Base-by-base conservation (phyloP, 2,329 filamentous ascomycete species). In the Mariannaea elegans region DNA sequence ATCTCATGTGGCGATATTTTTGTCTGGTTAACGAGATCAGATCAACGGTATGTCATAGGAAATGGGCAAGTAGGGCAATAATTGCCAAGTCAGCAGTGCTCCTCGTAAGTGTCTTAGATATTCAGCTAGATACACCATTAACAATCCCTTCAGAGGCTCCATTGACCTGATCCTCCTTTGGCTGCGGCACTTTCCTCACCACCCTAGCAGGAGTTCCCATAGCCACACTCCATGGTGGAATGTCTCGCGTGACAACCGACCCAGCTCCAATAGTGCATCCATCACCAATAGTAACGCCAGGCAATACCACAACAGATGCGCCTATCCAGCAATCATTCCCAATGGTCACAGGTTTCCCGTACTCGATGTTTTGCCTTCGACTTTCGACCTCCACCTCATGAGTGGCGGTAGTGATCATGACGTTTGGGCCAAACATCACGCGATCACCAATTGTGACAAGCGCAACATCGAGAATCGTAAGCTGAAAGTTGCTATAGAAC, bases 191-290 rank as follows among this genome's bases (percentile, higher is more conserved):
- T 19, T 60, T 66, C 29, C 70, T 73, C 10, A 74, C 59, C 2
- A 77, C 74, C 52, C 59, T 71, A 4, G 76, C 76, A 1, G 77
- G 77, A 5, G 63, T 66, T 2, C 78, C 78, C 10, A 78, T 65
- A 12, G 74, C 78, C 8, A 80, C 76, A 16, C 64, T 71, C 59
- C 66, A 77, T 16, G 59, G 59, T 2, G 76, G 76, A 12, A 79
- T 59, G 61, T 68, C 73, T 69, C 65, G 93, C 1, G 91, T 95
- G 29, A 97, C 92, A 2, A 96, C 90, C 71, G 89, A 92, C 0
- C 90, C 91, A 1, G 93, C 93, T 1, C 92, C 93, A 62, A 97
- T 83, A 0, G 89, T 91, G 7, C 81, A 82, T 0, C 93, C 92
- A 49, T 84, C 82, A 0, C 93, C 93, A 65, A 97, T 90, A 1